Percentiles rank a stretch among this genome's conserved stretches.
Conservation (phyloP, 306 rosid species). For the Cicer chorassanicum region DNA sequence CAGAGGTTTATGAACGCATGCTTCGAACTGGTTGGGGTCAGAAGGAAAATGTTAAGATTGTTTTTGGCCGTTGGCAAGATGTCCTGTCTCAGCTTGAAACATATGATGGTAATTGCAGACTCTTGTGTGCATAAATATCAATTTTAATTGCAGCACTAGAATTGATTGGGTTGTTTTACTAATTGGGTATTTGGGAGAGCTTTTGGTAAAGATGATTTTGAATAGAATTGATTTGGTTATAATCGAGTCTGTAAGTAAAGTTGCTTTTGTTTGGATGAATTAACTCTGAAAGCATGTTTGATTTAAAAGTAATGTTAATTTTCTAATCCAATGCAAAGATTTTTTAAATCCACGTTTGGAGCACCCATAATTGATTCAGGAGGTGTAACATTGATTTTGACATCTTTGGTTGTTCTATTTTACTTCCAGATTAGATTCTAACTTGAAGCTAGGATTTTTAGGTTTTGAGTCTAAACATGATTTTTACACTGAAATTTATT, state of each 20-base stretch:
- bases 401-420: not conserved
- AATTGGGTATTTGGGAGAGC: not conserved
- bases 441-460: too few relatives aligned
- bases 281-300: not conserved
- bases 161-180: not conserved
- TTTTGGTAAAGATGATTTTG: not conserved
- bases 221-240: not conserved
- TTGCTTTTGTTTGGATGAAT: not conserved
- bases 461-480: too few relatives aligned
- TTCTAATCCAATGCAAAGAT: too few relatives aligned
- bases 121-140: constrained; percentile 25
- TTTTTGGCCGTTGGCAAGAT: constrained; percentile 94
- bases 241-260: not conserved
- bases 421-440: too few relatives aligned
- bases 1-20: constrained; percentile 80
- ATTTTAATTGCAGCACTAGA: constrained; percentile 14
- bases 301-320: too few relatives aligned
- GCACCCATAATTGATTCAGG: too few relatives aligned
- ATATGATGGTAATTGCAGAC: constrained; percentile 70
- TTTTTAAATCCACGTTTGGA: too few relatives aligned
- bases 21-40: constrained; percentile 69
- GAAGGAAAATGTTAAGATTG: constrained; percentile 69
- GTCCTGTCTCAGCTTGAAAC: constrained; percentile 68
- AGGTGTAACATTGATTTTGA: not conserved
- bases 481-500: too few relatives aligned